A percentile compares a stretch with the other conserved stretches of the same genome.
phyloP scores from a whole-genome alignment of 2,329 filamentous ascomycete genomes.

The Knoxdaviesia proteae region DNA sequence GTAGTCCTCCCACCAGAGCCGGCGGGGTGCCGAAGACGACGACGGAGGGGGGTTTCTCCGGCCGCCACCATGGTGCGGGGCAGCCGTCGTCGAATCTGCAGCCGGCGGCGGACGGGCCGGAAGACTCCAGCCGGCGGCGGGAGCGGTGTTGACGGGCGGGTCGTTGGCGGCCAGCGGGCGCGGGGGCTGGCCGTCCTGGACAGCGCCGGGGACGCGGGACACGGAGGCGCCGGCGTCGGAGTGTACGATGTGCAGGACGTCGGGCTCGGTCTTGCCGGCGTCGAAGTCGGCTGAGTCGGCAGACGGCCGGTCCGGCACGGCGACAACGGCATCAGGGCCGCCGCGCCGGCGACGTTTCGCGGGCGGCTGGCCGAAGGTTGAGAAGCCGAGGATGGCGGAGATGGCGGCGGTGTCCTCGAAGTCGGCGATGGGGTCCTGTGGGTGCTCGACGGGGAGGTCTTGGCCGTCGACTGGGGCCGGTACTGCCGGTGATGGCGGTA shows the following conservation, averaged over 20 bases:
- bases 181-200: conserved; percentile 12
- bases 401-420: conserved; percentile 26
- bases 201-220: conserved; percentile 17
- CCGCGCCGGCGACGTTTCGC: conserved; percentile 37
- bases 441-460: too few relatives aligned
- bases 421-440: too few relatives aligned
- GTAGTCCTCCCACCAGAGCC: conserved; percentile 41
- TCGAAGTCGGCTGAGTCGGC: conserved; percentile 4
- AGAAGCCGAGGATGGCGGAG: conserved; percentile 52
- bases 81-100: too few relatives aligned
- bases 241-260: conserved; percentile 9
- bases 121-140: too few relatives aligned
- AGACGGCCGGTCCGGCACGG: conserved; percentile 29
- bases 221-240: conserved; percentile 13
- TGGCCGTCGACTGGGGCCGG: too few relatives aligned
- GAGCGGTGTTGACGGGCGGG: too few relatives aligned
- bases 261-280: conserved; percentile 10
- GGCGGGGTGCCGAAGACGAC: neutral
- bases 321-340: neutral
- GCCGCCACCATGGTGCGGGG: conserved; percentile 3
- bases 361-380: conserved; percentile 41
- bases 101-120: too few relatives aligned
- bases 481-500: too few relatives aligned
- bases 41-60: conserved; percentile 4
- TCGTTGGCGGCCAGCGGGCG: conserved; percentile 1